Base-by-base conservation (phyloP, 768 basidiomycete species). In the Podaxis sp. region DNA sequence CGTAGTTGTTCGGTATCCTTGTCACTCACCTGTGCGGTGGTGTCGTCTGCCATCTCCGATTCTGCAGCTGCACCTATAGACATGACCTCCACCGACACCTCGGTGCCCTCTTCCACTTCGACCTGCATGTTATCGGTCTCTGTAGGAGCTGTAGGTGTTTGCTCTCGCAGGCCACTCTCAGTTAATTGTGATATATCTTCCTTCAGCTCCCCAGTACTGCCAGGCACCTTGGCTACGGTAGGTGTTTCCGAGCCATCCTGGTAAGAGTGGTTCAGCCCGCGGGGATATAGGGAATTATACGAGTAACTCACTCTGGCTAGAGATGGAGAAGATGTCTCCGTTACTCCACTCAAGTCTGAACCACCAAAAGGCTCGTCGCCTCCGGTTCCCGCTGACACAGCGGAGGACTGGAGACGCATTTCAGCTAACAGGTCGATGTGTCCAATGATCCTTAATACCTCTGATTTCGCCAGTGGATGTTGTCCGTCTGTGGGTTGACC, bases 331-430 rank as follows among this genome's bases (percentile, higher is more conserved):
- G 70, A 67, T n/a, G 74, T 71, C 41, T 72, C 74, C 7, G 74
- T 75, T 13, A 74, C 68, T 25, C 73, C 74, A 59, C 70, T 76
- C n/a, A 75, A 65, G 40, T 77, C 76, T 25, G 77, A 77, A 15
- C 70, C 74, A 49, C 66, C 69, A 36, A 73, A 70, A 19, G 68
- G 64, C 46, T 76, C 74, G 24, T 69, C 72, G 25, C 63, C 50
- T 55, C 66, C 57, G 41, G 68, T 56, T 52, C 66, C 59, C 22
- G 46, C 33, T 55, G 49, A 27, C 36, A 19, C 8, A 51, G 37
- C 17, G 19, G 50, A 33, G 17, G 29, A 37, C 57, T 65, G 27
- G 12, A 33, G 50, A 19, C 8, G 36, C 25, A 49, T n/a, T 59
- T 33, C 43, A 57, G 50, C 49, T 40, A 11, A 33, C 11, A 36